These are phyloP conservation scores for Trichaptum fuscoviolaceum DNA, from an alignment of 768 basidiomycete genomes.

Conservation along the genomic window DNA sequence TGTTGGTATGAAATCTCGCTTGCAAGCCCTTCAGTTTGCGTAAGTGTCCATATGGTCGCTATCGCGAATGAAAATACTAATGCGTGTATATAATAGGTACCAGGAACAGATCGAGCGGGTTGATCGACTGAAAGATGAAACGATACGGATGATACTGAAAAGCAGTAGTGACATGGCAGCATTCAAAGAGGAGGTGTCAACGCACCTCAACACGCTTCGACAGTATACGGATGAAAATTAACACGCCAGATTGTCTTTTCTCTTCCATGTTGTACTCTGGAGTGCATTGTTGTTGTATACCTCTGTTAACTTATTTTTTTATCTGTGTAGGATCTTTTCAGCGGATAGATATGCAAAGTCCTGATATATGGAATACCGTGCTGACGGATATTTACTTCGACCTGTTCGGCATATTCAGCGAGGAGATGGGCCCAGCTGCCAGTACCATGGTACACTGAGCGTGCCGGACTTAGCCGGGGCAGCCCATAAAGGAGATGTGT, in stretches of 20 bases:
- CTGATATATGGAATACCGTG: too few relatives aligned
- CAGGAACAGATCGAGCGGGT: constrained; percentile 77
- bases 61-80: background rate
- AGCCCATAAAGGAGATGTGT: too few relatives aligned
- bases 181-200: constrained; percentile 76
- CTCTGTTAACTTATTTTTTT: background rate
- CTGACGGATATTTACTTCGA: too few relatives aligned
- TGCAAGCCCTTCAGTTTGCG: constrained; percentile 76
- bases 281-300: background rate
- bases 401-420: too few relatives aligned
- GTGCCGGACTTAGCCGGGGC: too few relatives aligned
- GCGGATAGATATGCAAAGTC: background rate
- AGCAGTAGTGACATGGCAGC: constrained; percentile 78
- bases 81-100: constrained; percentile 42
- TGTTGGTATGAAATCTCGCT: constrained; percentile 73
- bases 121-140: constrained; percentile 70
- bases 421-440: too few relatives aligned
- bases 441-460: too few relatives aligned
- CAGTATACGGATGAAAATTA: constrained; percentile 39
- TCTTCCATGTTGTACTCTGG: constrained; percentile 3
- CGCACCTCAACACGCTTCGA: constrained; percentile 41
- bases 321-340: constrained; percentile 2
- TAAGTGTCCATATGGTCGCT: constrained; percentile 28
- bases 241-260: constrained; percentile 19
- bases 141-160: constrained; percentile 75